Conservation (phyloP, 83 land plant species). For the Thuja plicata region DNA sequence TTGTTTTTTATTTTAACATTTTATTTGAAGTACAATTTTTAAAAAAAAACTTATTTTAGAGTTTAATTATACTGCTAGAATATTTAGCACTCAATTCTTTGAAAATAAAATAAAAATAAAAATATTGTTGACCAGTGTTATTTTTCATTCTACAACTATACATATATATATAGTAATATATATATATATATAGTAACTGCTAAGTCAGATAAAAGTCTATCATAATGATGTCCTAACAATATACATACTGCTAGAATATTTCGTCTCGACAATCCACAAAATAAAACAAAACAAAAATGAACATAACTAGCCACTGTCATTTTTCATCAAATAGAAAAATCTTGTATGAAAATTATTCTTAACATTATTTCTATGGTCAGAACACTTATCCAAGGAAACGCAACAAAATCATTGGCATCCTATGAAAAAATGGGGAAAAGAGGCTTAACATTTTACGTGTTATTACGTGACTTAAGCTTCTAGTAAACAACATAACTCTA, state of each 20-base stretch:
- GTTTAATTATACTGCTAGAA: neutral
- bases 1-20: too few species aligned
- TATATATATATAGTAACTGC: too few species aligned
- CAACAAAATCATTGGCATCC: neutral
- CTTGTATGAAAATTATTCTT: neutral
- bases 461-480: slow-evolving; percentile 46
- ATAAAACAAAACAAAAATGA: neutral
- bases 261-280: neutral
- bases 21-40: too few species aligned
- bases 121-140: neutral
- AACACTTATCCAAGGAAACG: neutral
- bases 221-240: too few species aligned
- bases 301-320: neutral
- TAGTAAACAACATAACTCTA: slow-evolving; percentile 64
- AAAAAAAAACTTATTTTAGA: too few species aligned
- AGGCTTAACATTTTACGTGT: slow-evolving; percentile 25
- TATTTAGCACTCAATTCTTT: neutral
- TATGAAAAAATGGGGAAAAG: neutral
- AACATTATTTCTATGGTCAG: neutral
- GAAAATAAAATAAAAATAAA: too few species aligned
- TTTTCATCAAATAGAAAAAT: neutral
- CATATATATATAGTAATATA: neutral
- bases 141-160: neutral
- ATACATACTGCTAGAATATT: neutral
- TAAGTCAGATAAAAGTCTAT: too few species aligned